Evolutionary conservation across 1,284 basidiomycete species (phyloP), one percentile per base, ranked within the genome.

Genomic region (Pisolithus thermaeus): DNA sequence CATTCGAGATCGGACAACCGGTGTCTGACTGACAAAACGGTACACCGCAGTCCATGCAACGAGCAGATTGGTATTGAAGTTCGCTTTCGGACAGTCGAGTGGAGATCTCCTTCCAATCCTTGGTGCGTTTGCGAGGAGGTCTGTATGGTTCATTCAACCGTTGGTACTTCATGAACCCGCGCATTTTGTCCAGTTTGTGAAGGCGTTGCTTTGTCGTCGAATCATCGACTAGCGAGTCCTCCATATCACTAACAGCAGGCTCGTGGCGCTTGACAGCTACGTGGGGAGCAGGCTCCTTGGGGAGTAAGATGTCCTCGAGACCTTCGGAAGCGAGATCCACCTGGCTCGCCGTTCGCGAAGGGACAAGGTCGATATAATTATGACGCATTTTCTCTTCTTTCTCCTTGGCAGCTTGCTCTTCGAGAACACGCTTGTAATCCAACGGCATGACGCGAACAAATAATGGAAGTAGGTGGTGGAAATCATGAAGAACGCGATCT

Each of bases 161-260:
- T 72, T 92, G 92, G 76, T 97, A 97, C 75, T 97, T 97, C 93
- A 96, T 96, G 73, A 97, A 97, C 14, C 94, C 94, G 47, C 90
- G 87, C 37, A 84, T 86, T 75, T 97, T 97, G 74, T 97, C 94
- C 37, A 97, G 77, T 71, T 94, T 96, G 70, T 83, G 80, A 49
- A 92, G 76, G 49, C 90, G 83, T 62, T 88, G 87, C 69, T 90
- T 91, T 48, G 86, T 86, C 11, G 83, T 79, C 18, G 78, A 77
- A 56, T 93, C 92, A 64, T 97, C 93, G 11, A 94, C 76, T 65
- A 94, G 80, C 3, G 93, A 89, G 66, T 97, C 94, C 69, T 97
- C 94, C 56, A 97, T 75, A 66, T 97, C 94, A 32, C 80, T 77
- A 20, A 97, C 80, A 3, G 84, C 70, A 7, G 92, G 90, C 69